Evolutionary conservation across 2,329 filamentous ascomycete genomes (phyloP).

Genomic region (Trichoderma brevicompactum): DNA sequence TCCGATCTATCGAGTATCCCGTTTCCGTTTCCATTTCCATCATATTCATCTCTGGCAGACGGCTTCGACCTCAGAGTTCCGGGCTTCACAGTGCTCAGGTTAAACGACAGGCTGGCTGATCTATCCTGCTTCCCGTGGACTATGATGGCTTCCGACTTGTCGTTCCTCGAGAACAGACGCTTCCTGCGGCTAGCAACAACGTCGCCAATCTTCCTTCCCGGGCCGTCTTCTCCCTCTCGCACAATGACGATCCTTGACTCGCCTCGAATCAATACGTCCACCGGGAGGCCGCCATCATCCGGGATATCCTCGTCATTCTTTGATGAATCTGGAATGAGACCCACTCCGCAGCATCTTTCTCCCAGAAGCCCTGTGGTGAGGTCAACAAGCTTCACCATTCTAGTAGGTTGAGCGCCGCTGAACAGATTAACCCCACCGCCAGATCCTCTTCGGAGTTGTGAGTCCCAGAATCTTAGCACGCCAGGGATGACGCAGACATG

Average conservation of each 20-base stretch:
- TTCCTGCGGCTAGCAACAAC: conserved; percentile 42
- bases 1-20: conserved; percentile 32
- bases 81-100: conserved; percentile 53
- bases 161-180: conserved; percentile 45
- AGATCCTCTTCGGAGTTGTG: conserved; percentile 56
- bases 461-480: conserved; percentile 62
- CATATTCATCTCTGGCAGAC: conserved; percentile 35
- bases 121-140: conserved; percentile 53
- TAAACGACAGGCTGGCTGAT: conserved; percentile 51
- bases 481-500: conserved; percentile 62
- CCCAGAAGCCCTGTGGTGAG: conserved; percentile 59
- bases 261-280: conserved; percentile 60
- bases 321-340: conserved; percentile 48
- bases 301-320: conserved; percentile 32
- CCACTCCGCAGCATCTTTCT: conserved; percentile 59
- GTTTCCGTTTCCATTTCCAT: conserved; percentile 22
- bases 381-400: conserved; percentile 61
- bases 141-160: conserved; percentile 57
- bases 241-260: conserved; percentile 61
- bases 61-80: conserved; percentile 43
- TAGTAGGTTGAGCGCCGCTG: conserved; percentile 57
- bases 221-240: conserved; percentile 56
- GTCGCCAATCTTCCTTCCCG: conserved; percentile 49
- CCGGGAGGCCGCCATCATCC: conserved; percentile 50
- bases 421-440: conserved; percentile 61